Evolutionary conservation across 306 rosid species (phyloP), one percentile per base, ranked within the genome.

Genomic region (Cucurbita maxima): DNA sequence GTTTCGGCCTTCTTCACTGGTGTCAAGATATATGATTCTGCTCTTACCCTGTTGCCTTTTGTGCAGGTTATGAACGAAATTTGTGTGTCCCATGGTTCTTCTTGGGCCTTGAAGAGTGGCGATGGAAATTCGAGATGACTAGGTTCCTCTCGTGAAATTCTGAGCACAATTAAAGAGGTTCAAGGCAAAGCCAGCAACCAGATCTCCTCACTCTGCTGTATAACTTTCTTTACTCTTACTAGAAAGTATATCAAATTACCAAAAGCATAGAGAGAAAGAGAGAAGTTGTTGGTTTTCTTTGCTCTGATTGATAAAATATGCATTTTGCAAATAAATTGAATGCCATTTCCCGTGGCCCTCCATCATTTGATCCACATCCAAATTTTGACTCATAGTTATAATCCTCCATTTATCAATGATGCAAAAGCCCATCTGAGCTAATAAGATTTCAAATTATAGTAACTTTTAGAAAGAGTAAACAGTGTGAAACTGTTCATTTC

Each of bases 51-150:
- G 4, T 57, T 52, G 22, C 60, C 10, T 70, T 71, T 18, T 38
- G 8, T 75, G 45, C 96, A 93, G 98, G 96, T 89, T 34, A 83
- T 93, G 87, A 63, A 30, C 66, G 98, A 93, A 20, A 62, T 93
- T n/a, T 93, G 98, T 41, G 75, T 78, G 58, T 84, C 87, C 61
- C 85, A 40, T 52, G 96, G 91, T 68, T 87, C 96, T 38, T 68
- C 75, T 9, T 90, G 98, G 98, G 73, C 71, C 71, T 80, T 90
- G 87, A 90, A 74, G 83, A 84, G 85, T 20, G 89, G 87, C 3
- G 93, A 90, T 41, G 88, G 91, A 58, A 76, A 63, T 67, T 78
- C 62, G 53, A 79, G 82, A 76, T 84, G 80, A 82, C 71, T 38
- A 58, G 64, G 2, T 43, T n/a, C 34, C 34, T 30, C 66, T 44